phyloP scores from a whole-genome alignment of 495 filamentous ascomycete species.

The Sordaria brevicollis region DNA sequence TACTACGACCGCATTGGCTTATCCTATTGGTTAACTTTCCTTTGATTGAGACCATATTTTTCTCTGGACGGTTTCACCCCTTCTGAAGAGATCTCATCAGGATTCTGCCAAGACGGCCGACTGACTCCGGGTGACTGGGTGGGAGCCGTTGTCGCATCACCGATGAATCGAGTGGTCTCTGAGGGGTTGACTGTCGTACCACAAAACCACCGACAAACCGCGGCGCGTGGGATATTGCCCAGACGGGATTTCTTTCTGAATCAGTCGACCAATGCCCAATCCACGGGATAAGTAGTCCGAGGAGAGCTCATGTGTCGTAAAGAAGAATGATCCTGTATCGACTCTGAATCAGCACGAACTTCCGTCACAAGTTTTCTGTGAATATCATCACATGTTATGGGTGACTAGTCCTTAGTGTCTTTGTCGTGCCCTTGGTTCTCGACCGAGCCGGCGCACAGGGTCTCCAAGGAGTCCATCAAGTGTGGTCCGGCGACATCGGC shows the following conservation, averaged over 20 bases:
- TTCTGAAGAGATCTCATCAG: neutral
- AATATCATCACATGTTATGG: neutral
- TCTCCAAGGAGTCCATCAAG: neutral
- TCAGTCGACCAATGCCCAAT: neutral
- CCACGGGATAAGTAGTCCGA: neutral
- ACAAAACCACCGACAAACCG: neutral
- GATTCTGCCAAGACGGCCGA: neutral
- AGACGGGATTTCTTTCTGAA: neutral
- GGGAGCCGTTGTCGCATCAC: neutral
- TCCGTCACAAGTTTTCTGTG: neutral
- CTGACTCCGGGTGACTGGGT: neutral
- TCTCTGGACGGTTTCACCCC: neutral
- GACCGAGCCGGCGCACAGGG: neutral
- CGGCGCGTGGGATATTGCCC: neutral
- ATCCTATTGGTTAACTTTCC: neutral
- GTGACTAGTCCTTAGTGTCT: neutral
- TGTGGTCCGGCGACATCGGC: slow-evolving; percentile 25
- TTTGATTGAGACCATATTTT: neutral
- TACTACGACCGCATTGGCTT: neutral
- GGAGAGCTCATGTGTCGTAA: neutral
- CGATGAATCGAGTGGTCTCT: neutral
- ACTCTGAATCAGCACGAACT: neutral
- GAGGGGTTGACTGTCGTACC: neutral
- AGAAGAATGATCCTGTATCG: neutral
- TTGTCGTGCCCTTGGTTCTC: neutral